Evolutionary conservation across 495 filamentous ascomycete species (phyloP).

Genomic region (Podospora anserina): DNA sequence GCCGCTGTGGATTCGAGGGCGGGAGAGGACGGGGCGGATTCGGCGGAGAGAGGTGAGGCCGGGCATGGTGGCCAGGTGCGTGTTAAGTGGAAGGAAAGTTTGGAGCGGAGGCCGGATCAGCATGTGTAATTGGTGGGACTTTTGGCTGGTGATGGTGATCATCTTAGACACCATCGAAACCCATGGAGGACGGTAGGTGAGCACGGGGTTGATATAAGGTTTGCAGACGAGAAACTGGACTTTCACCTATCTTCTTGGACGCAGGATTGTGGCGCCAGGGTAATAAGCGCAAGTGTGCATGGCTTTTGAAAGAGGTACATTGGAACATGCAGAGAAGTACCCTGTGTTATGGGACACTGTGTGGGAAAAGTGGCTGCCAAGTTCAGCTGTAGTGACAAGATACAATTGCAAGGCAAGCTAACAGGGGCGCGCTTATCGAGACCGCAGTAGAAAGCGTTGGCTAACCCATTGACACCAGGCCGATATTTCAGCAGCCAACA

Average conservation of each 20-base stretch:
- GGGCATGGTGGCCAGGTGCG: not conserved
- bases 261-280: not conserved
- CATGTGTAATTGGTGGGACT: not conserved
- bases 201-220: not conserved
- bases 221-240: not conserved
- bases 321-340: not conserved
- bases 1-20: not conserved
- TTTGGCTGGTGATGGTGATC: not conserved
- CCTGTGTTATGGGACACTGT: not conserved
- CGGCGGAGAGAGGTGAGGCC: slow-evolving; percentile 10
- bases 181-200: not conserved
- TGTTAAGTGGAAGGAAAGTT: not conserved
- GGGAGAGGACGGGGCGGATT: slow-evolving; percentile 1
- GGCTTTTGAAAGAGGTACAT: not conserved
- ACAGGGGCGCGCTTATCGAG: too few relatives aligned
- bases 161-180: not conserved
- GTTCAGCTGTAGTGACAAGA: not conserved
- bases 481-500: not conserved
- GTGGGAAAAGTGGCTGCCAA: not conserved
- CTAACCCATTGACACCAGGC: not conserved
- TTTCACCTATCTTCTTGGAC: not conserved
- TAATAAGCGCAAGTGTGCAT: not conserved
- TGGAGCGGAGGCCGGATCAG: not conserved
- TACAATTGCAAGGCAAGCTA: too few relatives aligned
- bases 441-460: too few relatives aligned